Conservation (phyloP, 2,329 filamentous ascomycete genomes). For the Alternaria alternata region DNA sequence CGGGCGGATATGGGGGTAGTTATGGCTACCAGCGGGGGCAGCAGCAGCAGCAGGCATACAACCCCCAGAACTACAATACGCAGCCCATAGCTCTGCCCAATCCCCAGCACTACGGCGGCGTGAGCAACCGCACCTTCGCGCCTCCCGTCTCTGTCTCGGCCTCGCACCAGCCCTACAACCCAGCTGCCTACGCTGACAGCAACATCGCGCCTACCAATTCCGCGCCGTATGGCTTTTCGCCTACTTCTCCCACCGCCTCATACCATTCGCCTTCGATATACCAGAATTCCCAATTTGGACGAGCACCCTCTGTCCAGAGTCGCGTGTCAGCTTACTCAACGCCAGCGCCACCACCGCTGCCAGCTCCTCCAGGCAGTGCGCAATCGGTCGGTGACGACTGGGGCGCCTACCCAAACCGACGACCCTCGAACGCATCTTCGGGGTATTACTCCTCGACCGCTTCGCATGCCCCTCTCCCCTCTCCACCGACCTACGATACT, state of each 20-base stretch:
- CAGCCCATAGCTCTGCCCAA: slow-evolving; percentile 59
- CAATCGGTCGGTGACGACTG: slow-evolving; percentile 46
- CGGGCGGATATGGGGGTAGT: slow-evolving; percentile 31
- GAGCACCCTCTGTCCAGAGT: slow-evolving; percentile 42
- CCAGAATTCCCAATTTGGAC: slow-evolving; percentile 45
- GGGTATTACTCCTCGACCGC: slow-evolving; percentile 41
- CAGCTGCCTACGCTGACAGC: slow-evolving; percentile 54
- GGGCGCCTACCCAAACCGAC: slow-evolving; percentile 42
- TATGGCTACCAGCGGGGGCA: slow-evolving; percentile 55
- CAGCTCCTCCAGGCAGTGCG: slow-evolving; percentile 45
- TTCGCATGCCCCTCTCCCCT: slow-evolving; percentile 47
- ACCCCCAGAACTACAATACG: slow-evolving; percentile 68
- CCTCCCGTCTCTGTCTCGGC: slow-evolving; percentile 28
- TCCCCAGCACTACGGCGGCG: slow-evolving; percentile 67
- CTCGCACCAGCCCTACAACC: slow-evolving; percentile 54
- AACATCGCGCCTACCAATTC: slow-evolving; percentile 41
- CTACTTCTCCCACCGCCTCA: slow-evolving; percentile 41
- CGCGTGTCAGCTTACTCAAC: slow-evolving; percentile 45
- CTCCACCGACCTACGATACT: slow-evolving; percentile 42
- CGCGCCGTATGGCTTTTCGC: slow-evolving; percentile 49
- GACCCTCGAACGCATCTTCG: slow-evolving; percentile 40
- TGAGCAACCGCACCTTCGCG: slow-evolving; percentile 48
- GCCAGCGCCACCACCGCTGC: slow-evolving; percentile 48
- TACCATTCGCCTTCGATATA: slow-evolving; percentile 43
- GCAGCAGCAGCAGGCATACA: slow-evolving; percentile 60